Base-by-base conservation (phyloP, 1,139 yeast species). In the Yamadazyma atlantica region DNA sequence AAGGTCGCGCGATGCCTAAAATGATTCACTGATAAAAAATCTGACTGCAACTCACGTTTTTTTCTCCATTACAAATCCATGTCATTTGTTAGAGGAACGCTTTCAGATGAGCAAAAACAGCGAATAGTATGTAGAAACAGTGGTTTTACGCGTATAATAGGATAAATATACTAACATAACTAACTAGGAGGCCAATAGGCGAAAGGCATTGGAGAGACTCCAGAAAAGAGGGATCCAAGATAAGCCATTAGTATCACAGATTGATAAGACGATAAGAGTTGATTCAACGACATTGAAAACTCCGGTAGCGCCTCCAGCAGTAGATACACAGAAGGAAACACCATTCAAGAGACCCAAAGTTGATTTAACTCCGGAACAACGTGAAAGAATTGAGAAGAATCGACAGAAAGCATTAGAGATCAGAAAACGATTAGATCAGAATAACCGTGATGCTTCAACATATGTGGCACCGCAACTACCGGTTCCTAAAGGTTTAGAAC, bases 361-460 rank as follows among this genome's bases (percentile, higher is more conserved):
- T 0, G 60, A 55, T 14, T 50, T 79, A 37, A 77, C 83, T 0
- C 69, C 72, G 1, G 85, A 77, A 39, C 86, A 82, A 46, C 61
- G 58, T 39, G 63, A 64, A 19, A 57, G 69, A 32, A 69, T 80
- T 1, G 86, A 81, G 41, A 70, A 68, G 11, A 84, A 84, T 49
- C 62, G 89, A 44, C 65, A 66, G 34, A 68, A 64, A 40, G 89
- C 90, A 0, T 45, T 82, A 10, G 82, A 78, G 31, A 69, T 82
- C 29, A 65, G 74, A 36, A 65, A 60, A 37, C 60, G 63, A 18
- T 57, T 69, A 33, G 70, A 58, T 40, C 57, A 55, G 23, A 58
- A 59, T 35, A 46, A 60, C 32, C 41, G 69, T 34, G 64, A 63
- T 51, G 73, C 68, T 42, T 32, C 51, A 39, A 21, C 24, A 26